phyloP scores from a whole-genome alignment of 768 basidiomycete genomes.

The Tricholoma furcatifolium region DNA sequence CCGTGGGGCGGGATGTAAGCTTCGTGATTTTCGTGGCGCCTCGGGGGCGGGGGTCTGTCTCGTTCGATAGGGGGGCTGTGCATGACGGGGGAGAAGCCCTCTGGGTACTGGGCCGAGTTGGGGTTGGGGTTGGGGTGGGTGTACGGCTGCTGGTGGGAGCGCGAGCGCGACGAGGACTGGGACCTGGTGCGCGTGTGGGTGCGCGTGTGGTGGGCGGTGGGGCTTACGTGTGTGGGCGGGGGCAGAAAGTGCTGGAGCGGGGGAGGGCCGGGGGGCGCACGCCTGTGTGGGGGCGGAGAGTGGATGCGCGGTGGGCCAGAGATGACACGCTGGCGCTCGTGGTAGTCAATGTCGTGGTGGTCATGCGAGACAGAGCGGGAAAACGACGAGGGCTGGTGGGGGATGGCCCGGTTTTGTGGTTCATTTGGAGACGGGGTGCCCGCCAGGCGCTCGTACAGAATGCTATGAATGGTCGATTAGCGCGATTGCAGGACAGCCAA shows the following conservation, averaged over 20 bases:
- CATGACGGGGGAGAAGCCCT: constrained; percentile 39
- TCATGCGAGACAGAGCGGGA: constrained; percentile 31
- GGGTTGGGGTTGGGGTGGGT: constrained; percentile 37
- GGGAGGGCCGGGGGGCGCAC: constrained; percentile 33
- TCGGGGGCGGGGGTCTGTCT: constrained; percentile 42
- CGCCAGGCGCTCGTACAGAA: constrained; percentile 77
- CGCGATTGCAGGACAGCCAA: constrained; percentile 17
- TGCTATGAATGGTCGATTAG: constrained; percentile 31
- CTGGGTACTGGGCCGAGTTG: too few relatives aligned
- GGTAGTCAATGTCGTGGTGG: constrained; percentile 47
- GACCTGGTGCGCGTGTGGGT: constrained; percentile 48
- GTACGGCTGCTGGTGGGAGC: constrained; percentile 43
- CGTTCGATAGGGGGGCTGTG: constrained; percentile 52
- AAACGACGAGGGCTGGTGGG: constrained; percentile 33
- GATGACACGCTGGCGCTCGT: constrained; percentile 45
- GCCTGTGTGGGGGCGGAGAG: constrained; percentile 33
- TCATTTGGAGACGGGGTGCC: constrained; percentile 57
- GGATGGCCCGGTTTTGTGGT: constrained; percentile 37
- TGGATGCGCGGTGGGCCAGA: constrained; percentile 41
- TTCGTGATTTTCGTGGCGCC: constrained; percentile 50
- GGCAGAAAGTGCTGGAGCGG: constrained; percentile 49
- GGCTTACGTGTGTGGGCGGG: constrained; percentile 41
- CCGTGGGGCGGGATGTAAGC: constrained; percentile 27
- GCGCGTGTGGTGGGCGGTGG: constrained; percentile 41
- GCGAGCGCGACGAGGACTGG: constrained; percentile 51